These are phyloP conservation scores for Hamigera avellanea DNA, from an alignment of 495 filamentous ascomycete species.

Conservation along the genomic window DNA sequence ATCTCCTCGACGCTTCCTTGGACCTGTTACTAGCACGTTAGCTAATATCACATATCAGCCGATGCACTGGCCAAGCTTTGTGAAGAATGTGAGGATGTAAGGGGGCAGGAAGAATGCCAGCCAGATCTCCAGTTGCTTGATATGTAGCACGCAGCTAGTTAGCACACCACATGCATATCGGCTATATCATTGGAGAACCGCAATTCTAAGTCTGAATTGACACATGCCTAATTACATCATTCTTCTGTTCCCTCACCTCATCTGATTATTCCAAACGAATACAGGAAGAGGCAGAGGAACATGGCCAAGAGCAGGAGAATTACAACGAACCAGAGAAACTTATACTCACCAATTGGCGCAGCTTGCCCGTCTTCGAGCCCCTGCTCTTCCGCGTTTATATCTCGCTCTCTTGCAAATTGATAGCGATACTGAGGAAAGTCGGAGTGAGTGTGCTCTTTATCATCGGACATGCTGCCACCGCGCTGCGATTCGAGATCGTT, in stretches of 20 bases:
- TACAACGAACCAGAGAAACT: constrained; percentile 19
- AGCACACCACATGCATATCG: not conserved
- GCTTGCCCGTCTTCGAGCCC: constrained; percentile 1
- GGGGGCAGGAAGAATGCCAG: constrained; percentile 6
- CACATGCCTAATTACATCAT: constrained; percentile 13
- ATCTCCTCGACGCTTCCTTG: no score
- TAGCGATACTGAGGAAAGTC: no score
- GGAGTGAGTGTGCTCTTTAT: not conserved
- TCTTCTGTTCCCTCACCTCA: not conserved
- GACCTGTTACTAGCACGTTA: no score
- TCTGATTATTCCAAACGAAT: constrained; percentile 17
- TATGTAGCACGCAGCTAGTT: no score
- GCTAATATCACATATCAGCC: no score
- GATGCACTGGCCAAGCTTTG: not conserved
- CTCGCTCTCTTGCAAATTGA: no score
- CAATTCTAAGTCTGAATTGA: constrained; percentile 1
- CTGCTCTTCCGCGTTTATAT: not conserved
- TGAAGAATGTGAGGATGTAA: constrained; percentile 8
- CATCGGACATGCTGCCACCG: not conserved
- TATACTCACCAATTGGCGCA: constrained; percentile 16
- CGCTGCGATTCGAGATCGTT: no score
- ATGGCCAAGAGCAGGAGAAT: constrained; percentile 16
- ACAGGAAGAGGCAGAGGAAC: constrained; percentile 24
- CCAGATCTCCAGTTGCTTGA: not conserved
- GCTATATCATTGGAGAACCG: constrained; percentile 1